Evolutionary conservation across 2,329 filamentous ascomycete species (phyloP).

Genomic region (Botrytis deweyae): DNA sequence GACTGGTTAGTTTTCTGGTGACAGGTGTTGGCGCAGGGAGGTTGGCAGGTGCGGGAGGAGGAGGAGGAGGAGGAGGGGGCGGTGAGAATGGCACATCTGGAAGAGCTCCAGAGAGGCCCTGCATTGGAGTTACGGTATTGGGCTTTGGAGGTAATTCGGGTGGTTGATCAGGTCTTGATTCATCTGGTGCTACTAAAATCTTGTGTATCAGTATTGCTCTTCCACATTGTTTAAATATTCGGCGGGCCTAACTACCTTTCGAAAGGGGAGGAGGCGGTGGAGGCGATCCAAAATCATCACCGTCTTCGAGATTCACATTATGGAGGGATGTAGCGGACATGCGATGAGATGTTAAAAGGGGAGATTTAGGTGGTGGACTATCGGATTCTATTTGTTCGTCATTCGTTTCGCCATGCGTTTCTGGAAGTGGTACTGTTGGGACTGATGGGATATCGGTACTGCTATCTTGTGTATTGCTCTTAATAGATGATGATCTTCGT

Average conservation of each 20-base stretch:
- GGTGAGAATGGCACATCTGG: conserved; percentile 73
- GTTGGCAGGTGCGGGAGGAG: conserved; percentile 23
- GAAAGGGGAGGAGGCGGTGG: conserved; percentile 23
- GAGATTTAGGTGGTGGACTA: conserved; percentile 47
- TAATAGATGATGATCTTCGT: conserved; percentile 41
- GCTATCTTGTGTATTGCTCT: conserved; percentile 34
- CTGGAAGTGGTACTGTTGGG: conserved; percentile 27
- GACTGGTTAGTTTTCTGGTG: conserved; percentile 75
- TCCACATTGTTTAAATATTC: background rate
- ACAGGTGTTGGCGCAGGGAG: conserved; percentile 34
- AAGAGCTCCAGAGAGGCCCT: conserved; percentile 70
- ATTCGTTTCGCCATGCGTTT: conserved; percentile 37
- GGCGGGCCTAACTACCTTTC: conserved; percentile 12
- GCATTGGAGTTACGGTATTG: conserved; percentile 48
- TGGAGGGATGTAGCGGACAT: conserved; percentile 59
- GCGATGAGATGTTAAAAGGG: conserved; percentile 47
- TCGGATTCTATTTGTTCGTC: conserved; percentile 34
- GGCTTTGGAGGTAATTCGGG: conserved; percentile 31
- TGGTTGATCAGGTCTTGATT: conserved; percentile 36
- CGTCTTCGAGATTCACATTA: conserved; percentile 60
- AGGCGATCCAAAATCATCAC: conserved; percentile 18
- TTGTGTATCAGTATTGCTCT: conserved; percentile 13
- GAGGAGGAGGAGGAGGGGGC: conserved; percentile 42
- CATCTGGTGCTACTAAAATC: conserved; percentile 28
- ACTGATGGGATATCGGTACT: conserved; percentile 33